Base-by-base conservation (phyloP, 148 eudicot genomes). In the Rheum nobile region DNA sequence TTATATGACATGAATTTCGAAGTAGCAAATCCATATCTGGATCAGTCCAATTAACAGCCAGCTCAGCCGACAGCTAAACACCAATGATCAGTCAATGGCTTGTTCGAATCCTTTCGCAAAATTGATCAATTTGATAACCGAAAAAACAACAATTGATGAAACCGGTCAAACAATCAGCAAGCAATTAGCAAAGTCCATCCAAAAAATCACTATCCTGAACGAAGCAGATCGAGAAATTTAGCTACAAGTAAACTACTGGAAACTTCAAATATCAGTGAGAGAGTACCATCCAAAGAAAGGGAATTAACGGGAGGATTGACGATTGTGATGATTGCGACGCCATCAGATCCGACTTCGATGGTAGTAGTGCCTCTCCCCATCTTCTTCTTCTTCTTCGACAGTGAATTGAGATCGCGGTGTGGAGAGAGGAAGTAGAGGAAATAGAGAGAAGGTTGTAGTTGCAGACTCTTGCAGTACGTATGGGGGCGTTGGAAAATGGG, bases 291-390 rank as follows among this genome's bases (percentile, higher is more conserved):
- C 31, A 77, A 54, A 1, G 88, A 81, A 9, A 86, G 83, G 69
- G 83, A 77, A 80, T 86, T 86, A 75, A 86, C 83, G 9, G 89
- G 89, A 17, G 89, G 89, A 68, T 84, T 83, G 71, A 68, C 4
- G 72, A 86, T 82, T 61, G 82, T 77, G 82, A 86, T 80, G 75
- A 82, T 32, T 54, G 85, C 86, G 2, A 86, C 89, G 0, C 83
- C 89, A 28, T 86, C 85, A 28, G 80, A 68, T 74, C 86, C 89
- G 69, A 86, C 86, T 69, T 78, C 83, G 76, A 76, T 39, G n/a
- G 52, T 46, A 8, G 88, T 79, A 46, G 69, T 76, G 6, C 78
- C 80, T 28, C 24, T 47, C n/a, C 67, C 70, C 65, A 16, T 38
- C 71, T 26, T 67, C 16, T 43, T 71, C 74, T 11, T 65, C 19